Evolutionary conservation across 108 stramenopile species (phyloP), one percentile per base, ranked within the genome.

Genomic region (Cyclotella baltica): DNA sequence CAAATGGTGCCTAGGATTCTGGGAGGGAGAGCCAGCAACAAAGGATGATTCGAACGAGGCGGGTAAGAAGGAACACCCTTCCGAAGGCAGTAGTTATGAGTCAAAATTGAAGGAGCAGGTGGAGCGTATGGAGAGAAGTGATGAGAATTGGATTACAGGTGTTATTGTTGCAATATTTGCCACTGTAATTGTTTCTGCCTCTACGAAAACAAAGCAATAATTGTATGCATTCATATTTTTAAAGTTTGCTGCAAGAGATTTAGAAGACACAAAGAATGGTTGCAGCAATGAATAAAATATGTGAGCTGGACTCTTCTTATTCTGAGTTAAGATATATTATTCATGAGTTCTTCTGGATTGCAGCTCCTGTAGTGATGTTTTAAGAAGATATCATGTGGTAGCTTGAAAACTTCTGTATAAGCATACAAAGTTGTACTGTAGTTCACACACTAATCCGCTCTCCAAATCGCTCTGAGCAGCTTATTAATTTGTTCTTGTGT

Each of bases 131-230:
- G 71, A 85, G 52, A 79, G 79, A 34, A 79, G 85, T 47, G 89
- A 90, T 62, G 86, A 90, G 76, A 53, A 83, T 22, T 90, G 89
- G 89, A 68, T 90, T 9, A 85, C 77, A 55, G 86, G 84, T 46
- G 87, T 88, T 6, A 63, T 82, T 51, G 86, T 81, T 13, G 63
- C 82, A 52, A 74, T 85, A 18, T 73, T 82, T 18, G 58, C 77
- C 15, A 87, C 83, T 38, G 46, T 88, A 28, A 50, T 88, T 78
- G 19, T 76, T 35, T 67, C 75, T 47, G 51, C 48, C 1, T 51
- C 30, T 72, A 18, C 61, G 5, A 4, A 19, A n/a, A 62, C 35
- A 55, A 55, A 55, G 23, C 25, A 4, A 55, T 48, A 48, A 48
- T 48, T 16, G 47, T 2, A 48, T 4, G 2, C 18, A 48, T 16